These are phyloP conservation scores for Dendrobium catenatum DNA, from an alignment of 106 monocot genomes.

Conservation along the genomic window DNA sequence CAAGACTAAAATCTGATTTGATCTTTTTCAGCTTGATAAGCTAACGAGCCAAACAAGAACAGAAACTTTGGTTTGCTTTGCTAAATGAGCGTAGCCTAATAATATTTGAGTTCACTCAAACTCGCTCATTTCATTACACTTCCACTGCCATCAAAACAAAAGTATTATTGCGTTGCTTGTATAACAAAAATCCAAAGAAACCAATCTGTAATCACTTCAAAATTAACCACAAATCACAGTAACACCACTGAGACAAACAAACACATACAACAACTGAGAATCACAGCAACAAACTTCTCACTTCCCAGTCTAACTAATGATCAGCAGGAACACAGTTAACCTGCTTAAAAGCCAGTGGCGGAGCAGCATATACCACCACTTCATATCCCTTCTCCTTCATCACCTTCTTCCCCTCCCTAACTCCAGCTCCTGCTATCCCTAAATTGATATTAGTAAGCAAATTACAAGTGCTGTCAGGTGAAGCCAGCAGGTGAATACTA, in stretches of 20 bases:
- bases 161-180: too few relatives aligned
- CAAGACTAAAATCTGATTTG: too few relatives aligned
- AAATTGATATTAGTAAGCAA: slow-evolving; percentile 46
- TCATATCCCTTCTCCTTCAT: neutral
- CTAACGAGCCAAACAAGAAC: too few relatives aligned
- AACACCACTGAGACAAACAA: neutral
- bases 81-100: too few relatives aligned
- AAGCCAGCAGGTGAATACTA: slow-evolving; percentile 32
- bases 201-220: too few relatives aligned
- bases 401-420: slow-evolving; percentile 24
- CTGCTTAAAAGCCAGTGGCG: slow-evolving; percentile 7
- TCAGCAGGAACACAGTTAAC: neutral
- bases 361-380: slow-evolving; percentile 19
- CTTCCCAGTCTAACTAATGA: neutral
- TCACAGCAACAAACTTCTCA: neutral
- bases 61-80: too few relatives aligned
- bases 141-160: too few relatives aligned
- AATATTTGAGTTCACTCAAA: too few relatives aligned
- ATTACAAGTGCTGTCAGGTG: slow-evolving; percentile 38
- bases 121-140: too few relatives aligned
- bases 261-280: neutral
- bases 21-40: too few relatives aligned
- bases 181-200: too few relatives aligned
- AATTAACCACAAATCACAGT: neutral
- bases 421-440: slow-evolving; percentile 38